Evolutionary conservation across 768 basidiomycete genomes (phyloP), one percentile per base, ranked within the genome.

Genomic region (Leccinum truebloodii): DNA sequence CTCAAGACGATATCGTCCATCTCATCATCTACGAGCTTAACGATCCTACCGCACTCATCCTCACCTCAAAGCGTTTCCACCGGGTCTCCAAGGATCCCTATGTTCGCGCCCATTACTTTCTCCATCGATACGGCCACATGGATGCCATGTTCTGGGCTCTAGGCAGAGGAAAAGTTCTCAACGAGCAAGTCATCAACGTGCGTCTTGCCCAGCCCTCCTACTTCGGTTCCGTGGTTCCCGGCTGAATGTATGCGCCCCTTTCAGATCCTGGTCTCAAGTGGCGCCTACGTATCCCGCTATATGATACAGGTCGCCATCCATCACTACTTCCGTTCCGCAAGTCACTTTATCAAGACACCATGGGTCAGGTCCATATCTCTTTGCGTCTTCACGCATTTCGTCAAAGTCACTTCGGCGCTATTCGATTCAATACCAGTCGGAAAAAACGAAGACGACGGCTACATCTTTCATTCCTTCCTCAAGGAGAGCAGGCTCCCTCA

Each of bases 241-340:
- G 59, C 65, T 69, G 55, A 65, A 58, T 74, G 49, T 71, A 74
- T 75, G 66, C 67, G 65, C 54, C 39, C 52, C 18, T 55, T 62
- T 32, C 55, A 92, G 90, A 88, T 88, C 67, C 81, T 92, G 57
- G 76, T 91, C 59, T 79, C 83, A 54, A 90, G 88, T 66, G 89
- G 89, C 57, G 90, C 89, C 57, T 88, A 89, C 69, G 72, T 92
- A 62, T 92, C 90, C 63, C 83, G 90, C 52, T 92, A 92, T 75
- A 80, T 92, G 52, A 80, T 87, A 51, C 90, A 92, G 73, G 81
- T 88, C 55, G 87, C 89, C 37, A 84, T 88, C 56, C 89, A 91
- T 61, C 90, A 92, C 69, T 90, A 86, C 71, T 92, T 90, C 71
- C 83, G 86, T 62, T 84, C 87, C 3, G 83, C 84, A 61, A 76